Percentiles rank a stretch among this genome's conserved stretches.
Conservation (phyloP, 2,329 filamentous ascomycete species). For the Mycosphaerella arachidis region DNA sequence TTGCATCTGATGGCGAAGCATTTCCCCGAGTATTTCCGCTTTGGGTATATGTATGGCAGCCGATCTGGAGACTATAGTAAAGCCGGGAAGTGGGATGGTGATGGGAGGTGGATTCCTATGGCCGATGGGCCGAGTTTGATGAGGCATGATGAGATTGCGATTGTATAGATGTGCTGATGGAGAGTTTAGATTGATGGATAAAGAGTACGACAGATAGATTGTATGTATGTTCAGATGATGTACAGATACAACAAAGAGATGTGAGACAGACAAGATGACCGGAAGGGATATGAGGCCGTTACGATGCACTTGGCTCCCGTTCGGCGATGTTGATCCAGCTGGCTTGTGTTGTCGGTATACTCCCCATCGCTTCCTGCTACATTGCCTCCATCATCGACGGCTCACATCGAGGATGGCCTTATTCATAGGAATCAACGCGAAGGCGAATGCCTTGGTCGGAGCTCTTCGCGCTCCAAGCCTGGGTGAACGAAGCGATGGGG, state of each 20-base stretch:
- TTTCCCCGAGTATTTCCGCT: slow-evolving; percentile 69
- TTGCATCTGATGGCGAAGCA: slow-evolving; percentile 34
- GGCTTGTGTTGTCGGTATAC: too few species aligned
- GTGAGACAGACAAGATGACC: not conserved
- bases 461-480: too few species aligned
- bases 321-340: too few species aligned
- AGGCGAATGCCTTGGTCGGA: too few species aligned
- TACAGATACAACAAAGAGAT: not conserved
- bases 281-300: too few species aligned
- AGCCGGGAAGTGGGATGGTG: slow-evolving; percentile 64
- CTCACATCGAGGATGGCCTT: too few species aligned
- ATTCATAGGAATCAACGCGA: too few species aligned
- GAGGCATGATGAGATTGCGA: slow-evolving; percentile 1
- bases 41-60: slow-evolving; percentile 67
- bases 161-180: not conserved
- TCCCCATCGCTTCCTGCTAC: too few species aligned
- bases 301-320: too few species aligned
- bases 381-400: too few species aligned
- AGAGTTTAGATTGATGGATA: not conserved
- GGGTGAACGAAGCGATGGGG: too few species aligned
- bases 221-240: not conserved
- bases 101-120: slow-evolving; percentile 65
- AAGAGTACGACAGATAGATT: not conserved
- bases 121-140: slow-evolving; percentile 49
- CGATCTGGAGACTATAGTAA: slow-evolving; percentile 66